Conservation (phyloP, 148 eudicot species). For the Fagopyrum homotropicum region DNA sequence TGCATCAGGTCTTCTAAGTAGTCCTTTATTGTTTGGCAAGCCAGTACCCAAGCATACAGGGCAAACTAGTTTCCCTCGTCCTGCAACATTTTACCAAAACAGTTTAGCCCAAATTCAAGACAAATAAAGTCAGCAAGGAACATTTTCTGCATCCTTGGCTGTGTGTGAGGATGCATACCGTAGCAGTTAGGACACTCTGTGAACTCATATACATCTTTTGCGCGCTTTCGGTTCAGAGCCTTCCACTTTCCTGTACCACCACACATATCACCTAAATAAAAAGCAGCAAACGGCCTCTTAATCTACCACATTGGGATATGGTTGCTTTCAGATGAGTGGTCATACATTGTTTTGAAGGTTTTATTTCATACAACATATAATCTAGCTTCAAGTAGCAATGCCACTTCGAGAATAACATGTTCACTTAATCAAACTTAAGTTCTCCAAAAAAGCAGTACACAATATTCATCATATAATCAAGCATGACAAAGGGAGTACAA, state of each 20-base stretch:
- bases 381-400: not conserved
- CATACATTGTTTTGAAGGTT: not conserved
- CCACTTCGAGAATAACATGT: not conserved
- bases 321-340: not conserved
- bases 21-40: constrained; percentile 93
- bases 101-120: not conserved
- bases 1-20: constrained; percentile 87
- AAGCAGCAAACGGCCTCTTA: constrained; percentile 47
- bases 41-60: constrained; percentile 98
- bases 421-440: not conserved
- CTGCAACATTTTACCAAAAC: constrained; percentile 25
- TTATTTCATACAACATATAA: not conserved
- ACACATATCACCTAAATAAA: constrained; percentile 93
- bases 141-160: not conserved
- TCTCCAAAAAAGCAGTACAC: not conserved
- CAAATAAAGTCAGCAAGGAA: not conserved
- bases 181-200: constrained; percentile 97
- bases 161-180: constrained; percentile 36
- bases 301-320: constrained; percentile 3
- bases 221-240: constrained; percentile 95
- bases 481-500: not conserved
- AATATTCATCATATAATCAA: not conserved
- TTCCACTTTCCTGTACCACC: constrained; percentile 99
- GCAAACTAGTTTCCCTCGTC: constrained; percentile 95
- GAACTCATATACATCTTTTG: constrained; percentile 91